Conservation (phyloP, 2,329 filamentous ascomycete species). For the Teratosphaeria destructans region DNA sequence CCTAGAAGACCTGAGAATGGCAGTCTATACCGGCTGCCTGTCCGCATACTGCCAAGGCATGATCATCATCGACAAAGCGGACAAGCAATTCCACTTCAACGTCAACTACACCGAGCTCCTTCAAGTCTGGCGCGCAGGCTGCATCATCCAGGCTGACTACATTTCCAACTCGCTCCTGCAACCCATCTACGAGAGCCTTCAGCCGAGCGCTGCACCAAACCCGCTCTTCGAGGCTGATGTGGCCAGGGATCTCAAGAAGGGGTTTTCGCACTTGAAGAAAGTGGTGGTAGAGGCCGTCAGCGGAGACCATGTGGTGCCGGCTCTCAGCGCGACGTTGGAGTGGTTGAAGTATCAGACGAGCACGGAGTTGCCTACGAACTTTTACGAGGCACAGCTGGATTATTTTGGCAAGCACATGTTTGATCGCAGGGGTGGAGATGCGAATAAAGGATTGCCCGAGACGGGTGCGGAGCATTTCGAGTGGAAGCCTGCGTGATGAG, state of each 20-base stretch:
- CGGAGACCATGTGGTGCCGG: constrained; percentile 50
- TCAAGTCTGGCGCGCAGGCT: constrained; percentile 58
- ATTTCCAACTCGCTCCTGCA: constrained; percentile 49
- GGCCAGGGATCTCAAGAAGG: constrained; percentile 43
- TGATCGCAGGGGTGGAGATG: constrained; percentile 45
- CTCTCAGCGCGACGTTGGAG: constrained; percentile 52
- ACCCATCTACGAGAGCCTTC: constrained; percentile 28
- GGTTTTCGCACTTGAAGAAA: constrained; percentile 43
- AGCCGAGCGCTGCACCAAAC: constrained; percentile 32
- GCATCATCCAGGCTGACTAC: constrained; percentile 59
- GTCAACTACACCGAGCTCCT: constrained; percentile 43
- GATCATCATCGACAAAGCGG: constrained; percentile 51
- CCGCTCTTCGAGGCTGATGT: constrained; percentile 39
- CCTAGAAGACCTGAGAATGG: constrained; percentile 48
- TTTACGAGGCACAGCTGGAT: constrained; percentile 62
- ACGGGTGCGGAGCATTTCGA: constrained; percentile 55
- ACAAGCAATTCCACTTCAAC: constrained; percentile 49
- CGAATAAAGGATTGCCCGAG: constrained; percentile 36
- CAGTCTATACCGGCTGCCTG: constrained; percentile 53
- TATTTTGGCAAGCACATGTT: constrained; percentile 61
- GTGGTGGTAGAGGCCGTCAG: constrained; percentile 46
- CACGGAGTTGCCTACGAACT: constrained; percentile 53
- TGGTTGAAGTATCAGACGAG: constrained; percentile 56
- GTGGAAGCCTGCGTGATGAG: constrained; percentile 41
- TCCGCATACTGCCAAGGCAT: constrained; percentile 56